A percentile compares a stretch with the other conserved stretches of the same genome.
Evolutionary conservation across 345 rosid species (phyloP).

Genomic region (Diplotaxis tenuifolia): DNA sequence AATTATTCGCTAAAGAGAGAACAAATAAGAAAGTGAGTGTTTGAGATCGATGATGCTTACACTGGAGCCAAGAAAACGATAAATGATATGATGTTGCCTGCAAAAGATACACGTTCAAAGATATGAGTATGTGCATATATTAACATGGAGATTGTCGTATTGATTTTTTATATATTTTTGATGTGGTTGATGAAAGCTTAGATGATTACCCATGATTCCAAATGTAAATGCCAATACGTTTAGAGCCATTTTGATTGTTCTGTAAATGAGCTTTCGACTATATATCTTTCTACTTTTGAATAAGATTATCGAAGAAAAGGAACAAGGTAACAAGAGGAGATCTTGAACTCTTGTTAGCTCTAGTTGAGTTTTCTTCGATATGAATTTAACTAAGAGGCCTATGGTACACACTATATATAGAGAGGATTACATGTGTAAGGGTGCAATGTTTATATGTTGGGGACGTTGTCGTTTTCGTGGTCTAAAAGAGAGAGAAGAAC

Average conservation of each 20-base stretch:
- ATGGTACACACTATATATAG: constrained; percentile 27
- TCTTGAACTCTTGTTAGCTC: constrained; percentile 17
- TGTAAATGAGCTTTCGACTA: neutral
- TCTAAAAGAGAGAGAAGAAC: constrained; percentile 17
- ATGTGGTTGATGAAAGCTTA: neutral
- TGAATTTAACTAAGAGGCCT: constrained; percentile 20
- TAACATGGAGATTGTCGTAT: neutral
- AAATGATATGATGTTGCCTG: constrained; percentile 67
- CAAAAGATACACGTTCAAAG: constrained; percentile 7
- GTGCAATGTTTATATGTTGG: constrained; percentile 1
- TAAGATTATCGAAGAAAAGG: neutral
- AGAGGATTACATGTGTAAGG: neutral
- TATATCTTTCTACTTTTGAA: constrained; percentile 6
- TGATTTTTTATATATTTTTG: neutral
- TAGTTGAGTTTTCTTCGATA: constrained; percentile 16
- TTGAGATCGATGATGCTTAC: constrained; percentile 45
- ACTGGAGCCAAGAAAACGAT: constrained; percentile 62
- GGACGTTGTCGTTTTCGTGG: constrained; percentile 28
- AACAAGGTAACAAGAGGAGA: constrained; percentile 6
- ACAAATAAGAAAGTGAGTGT: neutral
- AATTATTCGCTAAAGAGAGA: neutral
- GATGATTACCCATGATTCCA: constrained; percentile 37
- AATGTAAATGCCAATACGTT: constrained; percentile 34
- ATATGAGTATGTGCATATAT: neutral
- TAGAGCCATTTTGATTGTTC: constrained; percentile 20